A percentile compares a stretch with the other conserved stretches of the same genome.
These are phyloP conservation scores for Elasticomyces elasticus DNA, from an alignment of 495 filamentous ascomycete genomes.

Conservation along the genomic window DNA sequence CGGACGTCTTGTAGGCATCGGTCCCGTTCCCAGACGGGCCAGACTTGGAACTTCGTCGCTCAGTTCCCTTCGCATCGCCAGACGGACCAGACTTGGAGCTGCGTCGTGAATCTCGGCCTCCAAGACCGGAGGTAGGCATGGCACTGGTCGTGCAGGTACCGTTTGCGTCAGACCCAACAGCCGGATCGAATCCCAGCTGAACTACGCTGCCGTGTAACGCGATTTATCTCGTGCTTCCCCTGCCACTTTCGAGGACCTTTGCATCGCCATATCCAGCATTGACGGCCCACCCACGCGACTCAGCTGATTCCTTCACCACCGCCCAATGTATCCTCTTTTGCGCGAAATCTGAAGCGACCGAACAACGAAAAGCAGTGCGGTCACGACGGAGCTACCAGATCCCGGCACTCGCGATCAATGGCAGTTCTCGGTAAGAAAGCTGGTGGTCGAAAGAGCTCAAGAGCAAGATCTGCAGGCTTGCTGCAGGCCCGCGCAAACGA, in stretches of 20 bases:
- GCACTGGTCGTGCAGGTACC: background rate
- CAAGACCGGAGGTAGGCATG: slow-evolving; percentile 7
- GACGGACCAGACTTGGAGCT: slow-evolving; percentile 12
- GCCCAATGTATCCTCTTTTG: background rate
- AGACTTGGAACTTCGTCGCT: slow-evolving; percentile 12
- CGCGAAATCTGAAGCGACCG: background rate
- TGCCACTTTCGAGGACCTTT: slow-evolving; percentile 2
- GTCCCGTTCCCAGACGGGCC: slow-evolving; percentile 1
- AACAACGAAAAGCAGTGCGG: background rate
- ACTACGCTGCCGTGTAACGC: slow-evolving; percentile 8
- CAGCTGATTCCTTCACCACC: background rate
- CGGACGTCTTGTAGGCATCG: slow-evolving; percentile 2
- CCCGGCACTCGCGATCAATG: background rate
- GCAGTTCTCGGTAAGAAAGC: too few species aligned
- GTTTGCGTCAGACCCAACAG: background rate
- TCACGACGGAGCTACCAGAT: background rate
- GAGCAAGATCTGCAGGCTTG: too few species aligned
- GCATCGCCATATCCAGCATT: slow-evolving; percentile 6
- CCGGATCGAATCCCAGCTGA: background rate
- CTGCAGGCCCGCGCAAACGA: too few species aligned
- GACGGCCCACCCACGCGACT: background rate
- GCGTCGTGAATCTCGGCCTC: slow-evolving; percentile 10
- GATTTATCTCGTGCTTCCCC: background rate
- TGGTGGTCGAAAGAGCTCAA: too few species aligned
- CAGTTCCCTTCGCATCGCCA: background rate